Percentiles rank a stretch among this genome's conserved stretches.
phyloP scores from a whole-genome alignment of 768 basidiomycete species.

The Hypholoma sublateritium region DNA sequence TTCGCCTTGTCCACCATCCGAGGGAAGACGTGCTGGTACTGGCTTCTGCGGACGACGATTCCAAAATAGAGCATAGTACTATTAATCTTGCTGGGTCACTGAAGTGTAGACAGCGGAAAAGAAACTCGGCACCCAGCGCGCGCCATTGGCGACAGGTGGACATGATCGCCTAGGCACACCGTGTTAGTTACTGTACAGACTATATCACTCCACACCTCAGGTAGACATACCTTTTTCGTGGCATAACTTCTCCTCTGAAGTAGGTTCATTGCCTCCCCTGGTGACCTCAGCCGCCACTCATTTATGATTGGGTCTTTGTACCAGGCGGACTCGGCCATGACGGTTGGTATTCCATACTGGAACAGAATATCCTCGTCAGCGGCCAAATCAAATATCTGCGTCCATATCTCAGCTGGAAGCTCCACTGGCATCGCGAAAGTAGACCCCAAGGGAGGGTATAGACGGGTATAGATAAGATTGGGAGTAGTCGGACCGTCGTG shows the following conservation, averaged over 20 bases:
- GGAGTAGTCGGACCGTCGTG: neutral
- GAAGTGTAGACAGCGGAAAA: slow-evolving; percentile 72
- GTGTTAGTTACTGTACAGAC: neutral
- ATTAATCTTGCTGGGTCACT: slow-evolving; percentile 56
- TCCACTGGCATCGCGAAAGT: slow-evolving; percentile 18
- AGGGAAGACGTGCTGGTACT: slow-evolving; percentile 44
- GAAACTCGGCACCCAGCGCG: slow-evolving; percentile 58
- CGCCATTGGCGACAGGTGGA: slow-evolving; percentile 67
- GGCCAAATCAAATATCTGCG: slow-evolving; percentile 68
- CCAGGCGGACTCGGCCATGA: slow-evolving; percentile 68
- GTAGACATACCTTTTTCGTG: slow-evolving; percentile 59
- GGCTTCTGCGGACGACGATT: slow-evolving; percentile 36
- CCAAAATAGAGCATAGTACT: slow-evolving; percentile 50
- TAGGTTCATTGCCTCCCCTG: slow-evolving; percentile 56
- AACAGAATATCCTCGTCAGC: slow-evolving; percentile 72
- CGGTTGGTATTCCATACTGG: slow-evolving; percentile 57
- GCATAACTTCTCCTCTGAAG: slow-evolving; percentile 61
- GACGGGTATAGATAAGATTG: neutral
- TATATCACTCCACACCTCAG: neutral
- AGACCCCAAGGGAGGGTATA: neutral
- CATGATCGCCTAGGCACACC: slow-evolving; percentile 56
- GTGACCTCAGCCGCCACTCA: slow-evolving; percentile 59
- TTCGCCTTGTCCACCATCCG: slow-evolving; percentile 72
- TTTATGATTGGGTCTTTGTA: slow-evolving; percentile 41
- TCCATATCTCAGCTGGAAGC: slow-evolving; percentile 71